Evolutionary conservation across 1,284 basidiomycete genomes (phyloP).

Genomic region (Cutaneotrichosporon curvatum): DNA sequence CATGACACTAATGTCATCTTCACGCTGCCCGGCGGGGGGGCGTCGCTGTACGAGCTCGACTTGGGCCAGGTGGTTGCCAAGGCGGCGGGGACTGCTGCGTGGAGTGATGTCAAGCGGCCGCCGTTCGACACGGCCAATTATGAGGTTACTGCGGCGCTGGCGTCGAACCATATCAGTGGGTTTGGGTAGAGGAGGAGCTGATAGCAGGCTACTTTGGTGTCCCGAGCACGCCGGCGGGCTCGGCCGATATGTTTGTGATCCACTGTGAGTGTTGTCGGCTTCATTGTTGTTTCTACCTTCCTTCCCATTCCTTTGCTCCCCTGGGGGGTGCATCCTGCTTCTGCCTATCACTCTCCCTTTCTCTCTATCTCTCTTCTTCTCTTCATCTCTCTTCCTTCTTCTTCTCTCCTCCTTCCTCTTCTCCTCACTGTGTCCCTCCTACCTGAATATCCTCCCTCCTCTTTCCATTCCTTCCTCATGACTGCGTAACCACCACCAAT

Average conservation of each 20-base stretch:
- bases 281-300: no score
- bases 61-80: conserved; percentile 55
- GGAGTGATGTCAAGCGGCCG: conserved; percentile 56
- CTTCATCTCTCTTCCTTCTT: no score
- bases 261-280: conserved; percentile 55
- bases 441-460: no score
- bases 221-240: conserved; percentile 58
- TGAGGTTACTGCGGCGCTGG: conserved; percentile 33
- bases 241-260: conserved; percentile 73
- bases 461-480: no score
- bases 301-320: no score
- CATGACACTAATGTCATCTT: conserved; percentile 82
- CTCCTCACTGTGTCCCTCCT: no score
- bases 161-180: conserved; percentile 43
- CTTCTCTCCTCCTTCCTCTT: no score
- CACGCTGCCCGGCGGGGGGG: conserved; percentile 28
- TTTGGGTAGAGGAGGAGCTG: conserved; percentile 1
- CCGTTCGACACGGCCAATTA: conserved; percentile 49
- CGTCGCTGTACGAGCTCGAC: conserved; percentile 55
- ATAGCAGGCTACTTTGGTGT: conserved; percentile 62
- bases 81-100: conserved; percentile 56
- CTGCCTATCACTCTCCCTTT: no score
- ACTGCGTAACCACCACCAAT: no score
- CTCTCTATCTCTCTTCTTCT: no score
- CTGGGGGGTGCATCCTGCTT: no score